Evolutionary conservation across 371 early-diverging fungal species (phyloP), one percentile per base, ranked within the genome.

Genomic region (Mortierella sp.): DNA sequence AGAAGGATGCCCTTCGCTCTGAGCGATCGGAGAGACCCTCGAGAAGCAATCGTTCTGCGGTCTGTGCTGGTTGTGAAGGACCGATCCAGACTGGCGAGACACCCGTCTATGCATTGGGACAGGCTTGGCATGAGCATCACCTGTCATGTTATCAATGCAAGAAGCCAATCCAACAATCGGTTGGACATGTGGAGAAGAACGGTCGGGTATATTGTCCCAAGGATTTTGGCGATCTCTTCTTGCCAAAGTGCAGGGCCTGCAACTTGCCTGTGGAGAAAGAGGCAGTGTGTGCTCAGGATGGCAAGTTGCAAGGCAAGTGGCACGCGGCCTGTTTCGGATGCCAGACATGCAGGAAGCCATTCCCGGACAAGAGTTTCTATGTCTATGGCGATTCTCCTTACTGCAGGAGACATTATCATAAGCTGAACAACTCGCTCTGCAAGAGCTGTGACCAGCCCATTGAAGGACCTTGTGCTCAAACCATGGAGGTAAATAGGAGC

Each of bases 311-410:
- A 34, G 86, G 91, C 57, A 91, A 92, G 81, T 95, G 92, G 91
- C 95, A 95, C 61, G 83, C 83, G 15, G 85, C 86, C 44, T 87
- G 88, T 66, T 92, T 93, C 43, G 89, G 87, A 46, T 93, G 92
- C 83, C 90, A 90, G 78, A 87, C 83, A 1, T 95, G 95, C 67
- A 89, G 82, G 60, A 81, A 81, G 58, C 84, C 89, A n/a, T 95
- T 95, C 72, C 94, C 94, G 6, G 92, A 94, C 78, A 93, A 90
- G 69, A 92, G 90, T 28, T 95, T 95, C 68, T 95, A 94, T 67
- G 94, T 94, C 12, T 89, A 85, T 78, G 89, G 92, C 1, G 87
- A 90, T 72, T 81, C 84, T n/a, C 95, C 94, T 54, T 92, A 92
- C 63, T 95, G 95, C 79, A 83, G 86, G 55, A 83, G 88, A 28